phyloP scores from a whole-genome alignment of 768 basidiomycete genomes.

The Calvatia gigantea region DNA sequence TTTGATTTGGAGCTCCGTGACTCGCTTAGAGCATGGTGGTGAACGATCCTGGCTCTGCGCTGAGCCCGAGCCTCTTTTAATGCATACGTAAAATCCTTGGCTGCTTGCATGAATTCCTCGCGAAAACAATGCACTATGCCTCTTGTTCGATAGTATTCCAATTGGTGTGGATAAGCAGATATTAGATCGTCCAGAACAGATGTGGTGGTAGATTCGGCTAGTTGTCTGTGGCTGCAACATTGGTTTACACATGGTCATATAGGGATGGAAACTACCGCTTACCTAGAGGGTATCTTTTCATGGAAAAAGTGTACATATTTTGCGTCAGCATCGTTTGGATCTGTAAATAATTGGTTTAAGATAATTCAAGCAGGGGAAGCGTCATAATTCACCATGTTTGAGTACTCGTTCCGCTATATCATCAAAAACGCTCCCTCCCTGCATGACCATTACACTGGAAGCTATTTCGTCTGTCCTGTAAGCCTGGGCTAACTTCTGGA shows the following conservation, averaged over 20 bases:
- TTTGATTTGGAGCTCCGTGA: conserved; percentile 29
- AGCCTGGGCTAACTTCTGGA: conserved; percentile 83
- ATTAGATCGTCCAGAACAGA: conserved; percentile 80
- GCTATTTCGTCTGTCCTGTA: conserved; percentile 90
- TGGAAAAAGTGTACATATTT: conserved; percentile 93
- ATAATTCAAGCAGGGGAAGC: not conserved
- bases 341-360: conserved; percentile 32
- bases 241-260: not conserved
- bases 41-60: conserved; percentile 61
- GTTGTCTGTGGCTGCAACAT: conserved; percentile 49
- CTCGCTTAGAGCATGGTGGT: conserved; percentile 39
- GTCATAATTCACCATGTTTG: conserved; percentile 41
- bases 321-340: conserved; percentile 75
- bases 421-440: conserved; percentile 88
- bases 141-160: conserved; percentile 87
- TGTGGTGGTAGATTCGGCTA: conserved; percentile 81
- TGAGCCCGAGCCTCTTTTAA: conserved; percentile 71
- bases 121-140: conserved; percentile 89
- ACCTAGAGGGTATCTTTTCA: conserved; percentile 93
- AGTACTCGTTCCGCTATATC: conserved; percentile 89
- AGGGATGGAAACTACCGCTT: conserved; percentile 17
- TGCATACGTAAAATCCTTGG: conserved; percentile 78
- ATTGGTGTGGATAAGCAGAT: conserved; percentile 62
- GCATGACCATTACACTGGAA: conserved; percentile 93
- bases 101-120: conserved; percentile 73